Conservation (phyloP, 305 asterid species). For the Stenogyne calaminthoides region DNA sequence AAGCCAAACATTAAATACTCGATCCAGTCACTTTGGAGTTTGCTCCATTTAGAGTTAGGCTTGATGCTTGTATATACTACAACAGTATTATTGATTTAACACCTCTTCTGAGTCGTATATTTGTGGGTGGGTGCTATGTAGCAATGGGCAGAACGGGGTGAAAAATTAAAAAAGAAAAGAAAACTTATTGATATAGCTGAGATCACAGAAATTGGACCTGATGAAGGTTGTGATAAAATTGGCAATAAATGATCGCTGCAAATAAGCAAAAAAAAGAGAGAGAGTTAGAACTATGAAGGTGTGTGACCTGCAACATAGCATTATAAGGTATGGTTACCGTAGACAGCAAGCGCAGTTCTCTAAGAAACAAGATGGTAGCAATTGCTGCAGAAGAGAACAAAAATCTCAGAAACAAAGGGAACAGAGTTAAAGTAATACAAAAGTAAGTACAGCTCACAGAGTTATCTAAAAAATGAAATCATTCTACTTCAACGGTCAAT, state of each 20-base stretch:
- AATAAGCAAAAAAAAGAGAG: conserved; percentile 29
- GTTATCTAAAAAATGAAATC: background rate
- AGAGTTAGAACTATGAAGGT: conserved; percentile 26
- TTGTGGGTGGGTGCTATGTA: background rate
- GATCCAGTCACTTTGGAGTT: background rate
- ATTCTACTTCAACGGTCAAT: conserved; percentile 6
- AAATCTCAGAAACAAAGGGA: conserved; percentile 14
- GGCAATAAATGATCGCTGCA: conserved; percentile 71
- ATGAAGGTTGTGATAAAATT: conserved; percentile 50
- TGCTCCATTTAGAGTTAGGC: background rate
- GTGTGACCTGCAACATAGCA: conserved; percentile 11
- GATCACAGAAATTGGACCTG: conserved; percentile 50
- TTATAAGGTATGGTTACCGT: conserved; percentile 61
- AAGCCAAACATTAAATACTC: conserved; percentile 21
- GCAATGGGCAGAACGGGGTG: background rate
- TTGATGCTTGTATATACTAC: background rate
- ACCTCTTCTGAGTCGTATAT: background rate
- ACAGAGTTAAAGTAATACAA: conserved; percentile 1
- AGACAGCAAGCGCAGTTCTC: conserved; percentile 60
- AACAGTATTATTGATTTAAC: background rate
- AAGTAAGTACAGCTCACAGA: conserved; percentile 13
- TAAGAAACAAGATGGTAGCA: conserved; percentile 68
- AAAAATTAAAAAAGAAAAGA: background rate
- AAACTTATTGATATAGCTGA: background rate
- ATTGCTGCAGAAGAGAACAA: conserved; percentile 69